Base-by-base conservation (phyloP, 306 rosid species). In the Luffa aegyptiaca region DNA sequence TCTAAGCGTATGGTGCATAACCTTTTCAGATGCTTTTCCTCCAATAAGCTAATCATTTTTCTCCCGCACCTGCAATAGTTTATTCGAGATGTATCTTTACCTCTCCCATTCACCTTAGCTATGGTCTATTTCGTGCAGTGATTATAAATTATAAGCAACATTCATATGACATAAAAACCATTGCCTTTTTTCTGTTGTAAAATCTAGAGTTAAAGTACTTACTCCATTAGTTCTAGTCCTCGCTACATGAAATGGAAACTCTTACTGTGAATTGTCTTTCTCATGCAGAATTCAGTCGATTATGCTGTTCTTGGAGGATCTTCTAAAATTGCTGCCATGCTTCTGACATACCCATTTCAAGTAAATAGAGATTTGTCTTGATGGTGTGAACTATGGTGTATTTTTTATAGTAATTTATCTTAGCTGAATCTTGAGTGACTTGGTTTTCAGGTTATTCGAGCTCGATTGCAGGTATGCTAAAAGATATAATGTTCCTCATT, bases 311-410 rank as follows among this genome's bases (percentile, higher is more conserved):
- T 95, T 69, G 98, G 99, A 66, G 97, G 97, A 73, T 82, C 91
- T 56, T 89, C 93, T 21, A 89, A 89, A 86, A 55, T 87, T 64
- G 86, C 81, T 64, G 97, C 98, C 80, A 89, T 89, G 73, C 97
- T 95, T 72, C 65, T 93, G 63, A 90, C 97, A 41, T 93, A 95
- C 85, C 99, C 98, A 58, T 92, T 93, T 84, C 97, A 95, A 97
- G 98, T 90, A 68, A 76, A 41, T 56, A 49, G 79, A 45, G 68
- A 63, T 69, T 78, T 68, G 62, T 62, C 45, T 81, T 64, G 77
- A 65, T 58, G 81, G 59, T 81, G 52, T 83, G 31, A 44, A 74
- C 62, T 46, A 14, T 74, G 80, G n/a, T 18, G 75, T 83, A 72
- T 69, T 74, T 71, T 76, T 75, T 71, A 39, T 84, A 56, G 68